phyloP scores from a whole-genome alignment of 306 rosid genomes.

The Prunus padus region DNA sequence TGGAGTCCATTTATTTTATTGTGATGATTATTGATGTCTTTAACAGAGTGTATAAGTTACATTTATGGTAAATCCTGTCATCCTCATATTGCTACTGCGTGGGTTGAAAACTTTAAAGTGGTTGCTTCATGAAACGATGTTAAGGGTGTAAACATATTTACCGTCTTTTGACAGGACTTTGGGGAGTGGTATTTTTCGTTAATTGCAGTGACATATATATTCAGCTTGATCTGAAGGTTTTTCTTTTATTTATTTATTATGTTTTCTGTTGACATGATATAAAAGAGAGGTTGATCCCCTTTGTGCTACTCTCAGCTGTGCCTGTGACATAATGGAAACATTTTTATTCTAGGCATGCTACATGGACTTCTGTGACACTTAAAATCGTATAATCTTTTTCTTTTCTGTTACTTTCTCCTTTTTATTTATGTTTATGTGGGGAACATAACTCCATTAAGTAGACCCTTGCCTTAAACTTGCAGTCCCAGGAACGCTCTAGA shows the following conservation, averaged over 20 bases:
- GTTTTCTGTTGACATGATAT: neutral
- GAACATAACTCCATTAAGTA: slow-evolving; percentile 19
- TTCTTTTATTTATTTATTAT: neutral
- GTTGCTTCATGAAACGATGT: neutral
- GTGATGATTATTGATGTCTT: neutral
- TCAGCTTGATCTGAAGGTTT: neutral
- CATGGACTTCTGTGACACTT: neutral
- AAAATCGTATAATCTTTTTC: neutral
- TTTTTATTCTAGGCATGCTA: neutral
- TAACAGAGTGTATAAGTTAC: neutral
- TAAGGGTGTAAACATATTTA: neutral
- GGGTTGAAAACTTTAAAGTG: neutral
- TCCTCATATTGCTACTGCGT: neutral
- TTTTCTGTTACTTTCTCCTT: neutral
- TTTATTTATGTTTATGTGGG: no score
- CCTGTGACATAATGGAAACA: neutral
- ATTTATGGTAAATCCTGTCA: neutral
- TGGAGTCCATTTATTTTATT: neutral
- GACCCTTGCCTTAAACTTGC: slow-evolving; percentile 32
- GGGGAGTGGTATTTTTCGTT: neutral
- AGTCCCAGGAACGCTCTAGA: slow-evolving; percentile 85
- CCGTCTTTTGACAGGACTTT: neutral
- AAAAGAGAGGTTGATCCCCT: neutral
- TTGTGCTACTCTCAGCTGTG: neutral
- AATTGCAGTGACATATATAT: neutral